These are phyloP conservation scores for Phaeosphaeria sp. DNA, from an alignment of 2,329 filamentous ascomycete genomes.

Conservation along the genomic window DNA sequence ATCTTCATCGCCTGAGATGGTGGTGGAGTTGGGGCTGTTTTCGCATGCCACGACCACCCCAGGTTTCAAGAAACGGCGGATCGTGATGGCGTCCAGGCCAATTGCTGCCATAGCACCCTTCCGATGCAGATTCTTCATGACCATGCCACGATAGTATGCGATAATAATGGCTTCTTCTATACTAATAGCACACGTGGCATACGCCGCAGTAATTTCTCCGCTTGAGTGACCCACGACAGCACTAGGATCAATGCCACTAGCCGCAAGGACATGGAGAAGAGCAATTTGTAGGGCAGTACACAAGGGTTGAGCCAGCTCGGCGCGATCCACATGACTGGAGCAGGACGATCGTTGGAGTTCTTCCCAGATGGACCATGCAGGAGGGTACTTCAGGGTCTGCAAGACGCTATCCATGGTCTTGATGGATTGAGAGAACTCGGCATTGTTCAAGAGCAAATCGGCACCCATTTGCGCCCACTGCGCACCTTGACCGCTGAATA, in stretches of 20 bases:
- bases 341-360: too few relatives aligned
- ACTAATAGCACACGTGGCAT: slow-evolving; percentile 31
- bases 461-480: slow-evolving; percentile 28
- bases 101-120: slow-evolving; percentile 20
- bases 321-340: too few relatives aligned
- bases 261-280: slow-evolving; percentile 12
- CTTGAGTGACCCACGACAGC: slow-evolving; percentile 47
- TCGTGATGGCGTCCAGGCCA: slow-evolving; percentile 5
- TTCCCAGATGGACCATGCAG: too few relatives aligned
- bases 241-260: slow-evolving; percentile 9
- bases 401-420: too few relatives aligned
- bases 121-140: not conserved
- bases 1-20: slow-evolving; percentile 27
- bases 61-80: not conserved
- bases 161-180: too few relatives aligned
- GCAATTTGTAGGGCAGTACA: slow-evolving; percentile 30
- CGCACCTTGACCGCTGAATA: slow-evolving; percentile 36
- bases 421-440: too few relatives aligned
- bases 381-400: too few relatives aligned
- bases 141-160: too few relatives aligned
- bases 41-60: slow-evolving; percentile 13
- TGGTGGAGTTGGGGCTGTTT: slow-evolving; percentile 27
- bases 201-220: slow-evolving; percentile 52
- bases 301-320: slow-evolving; percentile 25
- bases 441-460: slow-evolving; percentile 5